Percentiles rank a stretch among this genome's conserved stretches.
These are phyloP conservation scores for Sporothrix mexicana DNA, from an alignment of 2,329 filamentous ascomycete species.

Conservation along the genomic window DNA sequence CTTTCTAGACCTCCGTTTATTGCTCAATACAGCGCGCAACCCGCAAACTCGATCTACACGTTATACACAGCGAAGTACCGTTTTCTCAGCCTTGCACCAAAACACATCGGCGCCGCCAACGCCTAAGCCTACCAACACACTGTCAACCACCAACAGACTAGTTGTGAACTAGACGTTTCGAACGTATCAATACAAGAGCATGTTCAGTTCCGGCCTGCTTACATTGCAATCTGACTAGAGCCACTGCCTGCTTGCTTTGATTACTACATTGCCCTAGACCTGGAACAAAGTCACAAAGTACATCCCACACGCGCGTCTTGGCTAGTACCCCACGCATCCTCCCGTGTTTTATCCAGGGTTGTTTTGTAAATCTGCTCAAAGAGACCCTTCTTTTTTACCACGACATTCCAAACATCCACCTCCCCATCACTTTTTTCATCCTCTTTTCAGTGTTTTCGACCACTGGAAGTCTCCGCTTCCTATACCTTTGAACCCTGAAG, in stretches of 20 bases:
- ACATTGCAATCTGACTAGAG: background rate
- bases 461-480: constrained; percentile 8
- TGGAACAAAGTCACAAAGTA: background rate
- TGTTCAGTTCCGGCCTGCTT: constrained; percentile 1
- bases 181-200: background rate
- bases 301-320: constrained; percentile 16
- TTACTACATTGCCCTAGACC: background rate
- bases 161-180: no score
- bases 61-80: background rate
- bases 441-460: constrained; percentile 7
- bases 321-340: constrained; percentile 10
- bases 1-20: background rate
- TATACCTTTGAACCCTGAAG: background rate
- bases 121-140: background rate
- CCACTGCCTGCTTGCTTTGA: constrained; percentile 9
- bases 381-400: background rate
- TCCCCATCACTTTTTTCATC: background rate
- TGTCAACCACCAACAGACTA: constrained; percentile 5
- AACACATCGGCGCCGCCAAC: background rate
- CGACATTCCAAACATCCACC: background rate
- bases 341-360: constrained; percentile 8
- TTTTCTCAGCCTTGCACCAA: background rate
- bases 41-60: background rate
- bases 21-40: constrained; percentile 15
- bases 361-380: constrained; percentile 29